Conservation (phyloP, 257 asterid genomes). For the Oldenlandia corymbosa region DNA sequence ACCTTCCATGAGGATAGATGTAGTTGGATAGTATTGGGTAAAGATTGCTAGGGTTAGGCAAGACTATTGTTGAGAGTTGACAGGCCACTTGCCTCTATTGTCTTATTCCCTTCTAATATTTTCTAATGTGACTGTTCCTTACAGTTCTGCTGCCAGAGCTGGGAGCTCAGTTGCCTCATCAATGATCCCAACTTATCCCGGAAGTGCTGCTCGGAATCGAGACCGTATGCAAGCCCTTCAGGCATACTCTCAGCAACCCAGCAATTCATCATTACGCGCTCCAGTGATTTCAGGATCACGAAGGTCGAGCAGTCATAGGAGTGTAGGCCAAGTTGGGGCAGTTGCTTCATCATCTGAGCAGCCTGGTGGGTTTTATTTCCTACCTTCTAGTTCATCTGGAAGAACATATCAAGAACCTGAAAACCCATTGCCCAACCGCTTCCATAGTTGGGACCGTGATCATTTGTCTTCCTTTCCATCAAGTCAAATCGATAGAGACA, state of each 20-base stretch:
- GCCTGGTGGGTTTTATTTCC: slow-evolving; percentile 49
- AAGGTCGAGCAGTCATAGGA: slow-evolving; percentile 51
- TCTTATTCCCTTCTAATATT: not conserved
- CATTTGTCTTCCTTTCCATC: slow-evolving; percentile 38
- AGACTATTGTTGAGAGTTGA: not conserved
- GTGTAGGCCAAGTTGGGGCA: slow-evolving; percentile 44
- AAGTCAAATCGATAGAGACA: slow-evolving; percentile 49
- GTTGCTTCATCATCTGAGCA: slow-evolving; percentile 56
- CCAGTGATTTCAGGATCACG: slow-evolving; percentile 39
- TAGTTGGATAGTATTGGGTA: not conserved
- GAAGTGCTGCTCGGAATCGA: slow-evolving; percentile 49
- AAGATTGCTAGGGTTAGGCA: no score
- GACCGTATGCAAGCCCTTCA: slow-evolving; percentile 67
- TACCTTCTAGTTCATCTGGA: slow-evolving; percentile 51
- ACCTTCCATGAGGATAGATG: not conserved
- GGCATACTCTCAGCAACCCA: slow-evolving; percentile 66
- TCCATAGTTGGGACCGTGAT: slow-evolving; percentile 57
- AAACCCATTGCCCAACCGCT: slow-evolving; percentile 34
- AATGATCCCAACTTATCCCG: slow-evolving; percentile 57
- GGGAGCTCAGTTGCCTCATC: slow-evolving; percentile 63
- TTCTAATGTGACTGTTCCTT: slow-evolving; percentile 13
- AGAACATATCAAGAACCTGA: slow-evolving; percentile 59
- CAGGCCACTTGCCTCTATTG: not conserved
- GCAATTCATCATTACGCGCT: slow-evolving; percentile 38
- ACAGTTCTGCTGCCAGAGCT: slow-evolving; percentile 66